phyloP scores from a whole-genome alignment of 1,284 basidiomycete genomes.

The Mycena citricolor region DNA sequence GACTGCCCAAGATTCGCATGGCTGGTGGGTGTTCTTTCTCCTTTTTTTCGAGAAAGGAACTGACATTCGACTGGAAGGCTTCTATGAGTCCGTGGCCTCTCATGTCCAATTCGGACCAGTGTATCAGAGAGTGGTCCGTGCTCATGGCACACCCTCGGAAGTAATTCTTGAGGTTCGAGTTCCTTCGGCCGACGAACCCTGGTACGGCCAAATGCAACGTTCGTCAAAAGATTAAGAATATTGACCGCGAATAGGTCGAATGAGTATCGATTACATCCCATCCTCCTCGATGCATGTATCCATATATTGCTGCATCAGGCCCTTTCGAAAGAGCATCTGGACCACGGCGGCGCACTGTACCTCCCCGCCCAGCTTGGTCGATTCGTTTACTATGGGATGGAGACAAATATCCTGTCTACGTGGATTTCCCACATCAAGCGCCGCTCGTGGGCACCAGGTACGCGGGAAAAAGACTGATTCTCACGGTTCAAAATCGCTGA shows the following conservation, averaged over 20 bases:
- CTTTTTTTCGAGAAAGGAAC: neutral
- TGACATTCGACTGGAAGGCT: neutral
- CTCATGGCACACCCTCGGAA: slow-evolving; percentile 6
- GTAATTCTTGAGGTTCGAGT: slow-evolving; percentile 5
- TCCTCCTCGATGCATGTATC: slow-evolving; percentile 9
- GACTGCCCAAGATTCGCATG: neutral
- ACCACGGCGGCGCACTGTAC: slow-evolving; percentile 2
- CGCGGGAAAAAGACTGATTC: too few species aligned
- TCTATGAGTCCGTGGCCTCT: slow-evolving; percentile 1
- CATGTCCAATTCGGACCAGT: slow-evolving; percentile 4
- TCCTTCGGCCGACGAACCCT: slow-evolving; percentile 2
- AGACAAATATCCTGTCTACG: too few species aligned
- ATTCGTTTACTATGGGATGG: slow-evolving; percentile 8
- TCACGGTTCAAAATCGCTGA: too few species aligned
- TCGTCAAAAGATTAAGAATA: neutral
- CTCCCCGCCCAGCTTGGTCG: slow-evolving; percentile 1
- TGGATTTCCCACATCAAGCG: too few species aligned
- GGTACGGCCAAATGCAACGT: neutral
- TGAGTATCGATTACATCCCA: slow-evolving; percentile 5
- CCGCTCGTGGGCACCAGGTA: too few species aligned
- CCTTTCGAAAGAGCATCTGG: slow-evolving; percentile 3
- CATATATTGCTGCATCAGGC: slow-evolving; percentile 6
- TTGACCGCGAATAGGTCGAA: neutral
- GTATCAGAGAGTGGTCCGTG: slow-evolving; percentile 2
- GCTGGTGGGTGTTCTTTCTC: neutral